Base-by-base conservation (phyloP, 169 alveolate species). In the Cryptosporidium tyzzeri region DNA sequence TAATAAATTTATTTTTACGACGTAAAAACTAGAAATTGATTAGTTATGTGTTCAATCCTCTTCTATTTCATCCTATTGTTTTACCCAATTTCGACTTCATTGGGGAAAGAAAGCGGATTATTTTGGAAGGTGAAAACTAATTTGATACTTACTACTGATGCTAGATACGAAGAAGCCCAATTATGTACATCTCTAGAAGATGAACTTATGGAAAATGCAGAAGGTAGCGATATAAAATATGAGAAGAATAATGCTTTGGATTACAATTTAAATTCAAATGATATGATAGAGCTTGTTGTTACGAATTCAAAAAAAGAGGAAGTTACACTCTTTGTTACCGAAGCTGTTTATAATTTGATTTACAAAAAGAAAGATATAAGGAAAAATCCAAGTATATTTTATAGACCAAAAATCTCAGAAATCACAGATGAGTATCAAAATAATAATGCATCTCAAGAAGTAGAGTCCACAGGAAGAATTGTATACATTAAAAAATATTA, bases 311-410 rank as follows among this genome's bases (percentile, higher is more conserved):
- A 37, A 14, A 33, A 55, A 9, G 89, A 58, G 48, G 89, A 80
- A 67, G 75, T 80, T 14, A 80, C 68, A 0, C 44, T 80, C 23
- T 62, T 26, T 44, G 75, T 80, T 39, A 44, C 80, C 6, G 41
- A 39, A 0, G 51, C 55, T 7, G 67, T 80, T 41, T 80, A 80
- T 65, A 62, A 45, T 35, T 35, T 67, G 9, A 14, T 80, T 41
- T 80, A 62, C 16, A 35, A 55, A 14, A 41, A 45, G 75, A 37
- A 21, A 16, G 75, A 16, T 14, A 6, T 44, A 0, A 59, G 89
- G 7, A 80, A 62, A 37, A 80, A 80, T 8, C 89, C 89, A n/a
- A 55, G 62, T 21, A 80, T 51, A 61, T 80, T 80, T 41, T 6
- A 31, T 35, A 65, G 71, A 14, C 21, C 7, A 21, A 37, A 31